phyloP scores from a whole-genome alignment of 495 filamentous ascomycete species.

The Penicillium canescens region DNA sequence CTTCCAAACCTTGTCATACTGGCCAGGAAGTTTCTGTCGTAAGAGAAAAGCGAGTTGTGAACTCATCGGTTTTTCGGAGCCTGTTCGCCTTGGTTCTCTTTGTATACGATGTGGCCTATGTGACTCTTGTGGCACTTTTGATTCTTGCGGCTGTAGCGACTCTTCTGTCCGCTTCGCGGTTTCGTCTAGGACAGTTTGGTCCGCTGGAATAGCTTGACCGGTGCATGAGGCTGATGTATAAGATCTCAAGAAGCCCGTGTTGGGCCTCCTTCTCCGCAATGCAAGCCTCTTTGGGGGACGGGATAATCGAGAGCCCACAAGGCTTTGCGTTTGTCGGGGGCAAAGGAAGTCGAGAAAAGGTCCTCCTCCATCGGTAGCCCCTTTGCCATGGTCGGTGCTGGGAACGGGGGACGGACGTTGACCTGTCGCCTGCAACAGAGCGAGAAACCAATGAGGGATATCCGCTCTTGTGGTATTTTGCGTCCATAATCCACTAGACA shows the following conservation, averaged over 20 bases:
- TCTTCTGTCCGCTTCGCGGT: not conserved
- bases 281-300: conserved; percentile 25
- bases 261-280: conserved; percentile 28
- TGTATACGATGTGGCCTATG: too few relatives aligned
- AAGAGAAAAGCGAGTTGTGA: conserved; percentile 19
- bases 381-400: conserved; percentile 8
- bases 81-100: too few relatives aligned
- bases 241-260: conserved; percentile 23
- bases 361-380: conserved; percentile 18
- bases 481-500: conserved; percentile 68
- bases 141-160: not conserved
- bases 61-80: too few relatives aligned
- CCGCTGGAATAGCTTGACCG: not conserved
- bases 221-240: conserved; percentile 27
- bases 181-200: not conserved
- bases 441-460: conserved; percentile 47
- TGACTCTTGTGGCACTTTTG: not conserved
- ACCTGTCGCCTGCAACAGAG: conserved; percentile 27
- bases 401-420: conserved; percentile 19
- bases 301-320: conserved; percentile 21
- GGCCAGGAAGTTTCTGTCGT: conserved; percentile 1
- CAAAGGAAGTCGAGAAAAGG: conserved; percentile 47
- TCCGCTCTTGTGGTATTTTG: conserved; percentile 62
- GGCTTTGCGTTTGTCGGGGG: conserved; percentile 27
- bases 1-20: conserved; percentile 39